phyloP scores from a whole-genome alignment of 2,329 filamentous ascomycete species.

The Falciphora oryzae region DNA sequence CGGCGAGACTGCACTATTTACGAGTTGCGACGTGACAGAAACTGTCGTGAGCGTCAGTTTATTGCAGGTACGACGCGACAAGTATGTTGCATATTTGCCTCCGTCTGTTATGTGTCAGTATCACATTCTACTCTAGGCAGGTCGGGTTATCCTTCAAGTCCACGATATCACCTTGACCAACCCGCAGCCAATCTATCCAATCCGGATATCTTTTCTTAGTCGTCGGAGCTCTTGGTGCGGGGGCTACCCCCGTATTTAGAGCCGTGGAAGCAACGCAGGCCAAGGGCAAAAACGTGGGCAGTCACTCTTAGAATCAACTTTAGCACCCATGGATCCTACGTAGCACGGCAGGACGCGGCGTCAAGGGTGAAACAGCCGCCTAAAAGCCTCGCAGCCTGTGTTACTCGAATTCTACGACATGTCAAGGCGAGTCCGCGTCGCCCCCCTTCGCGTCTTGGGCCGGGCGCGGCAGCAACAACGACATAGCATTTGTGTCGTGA shows the following conservation, averaged over 20 bases:
- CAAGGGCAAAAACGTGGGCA: not conserved
- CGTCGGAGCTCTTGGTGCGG: not conserved
- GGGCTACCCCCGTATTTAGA: not conserved
- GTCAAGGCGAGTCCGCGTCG: not conserved
- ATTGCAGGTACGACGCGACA: not conserved
- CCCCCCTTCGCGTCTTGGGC: not conserved
- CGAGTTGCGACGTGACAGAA: not conserved
- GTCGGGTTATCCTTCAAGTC: not conserved
- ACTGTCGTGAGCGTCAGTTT: not conserved
- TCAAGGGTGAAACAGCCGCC: not conserved
- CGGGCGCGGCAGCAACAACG: not conserved
- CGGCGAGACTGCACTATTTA: not conserved
- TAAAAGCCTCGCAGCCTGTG: not conserved
- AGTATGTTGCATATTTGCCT: not conserved
- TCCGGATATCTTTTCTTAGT: not conserved
- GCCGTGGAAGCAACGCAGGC: not conserved
- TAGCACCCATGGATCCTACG: not conserved
- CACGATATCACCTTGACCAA: not conserved
- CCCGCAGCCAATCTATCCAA: not conserved
- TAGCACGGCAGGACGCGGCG: not conserved
- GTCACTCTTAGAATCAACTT: not conserved
- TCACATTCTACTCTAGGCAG: not conserved
- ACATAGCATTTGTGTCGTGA: not conserved
- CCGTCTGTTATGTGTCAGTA: no score
- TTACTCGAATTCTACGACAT: not conserved